Base-by-base conservation (phyloP, 2,329 filamentous ascomycete genomes). In the Diaporthe citrichinensis region DNA sequence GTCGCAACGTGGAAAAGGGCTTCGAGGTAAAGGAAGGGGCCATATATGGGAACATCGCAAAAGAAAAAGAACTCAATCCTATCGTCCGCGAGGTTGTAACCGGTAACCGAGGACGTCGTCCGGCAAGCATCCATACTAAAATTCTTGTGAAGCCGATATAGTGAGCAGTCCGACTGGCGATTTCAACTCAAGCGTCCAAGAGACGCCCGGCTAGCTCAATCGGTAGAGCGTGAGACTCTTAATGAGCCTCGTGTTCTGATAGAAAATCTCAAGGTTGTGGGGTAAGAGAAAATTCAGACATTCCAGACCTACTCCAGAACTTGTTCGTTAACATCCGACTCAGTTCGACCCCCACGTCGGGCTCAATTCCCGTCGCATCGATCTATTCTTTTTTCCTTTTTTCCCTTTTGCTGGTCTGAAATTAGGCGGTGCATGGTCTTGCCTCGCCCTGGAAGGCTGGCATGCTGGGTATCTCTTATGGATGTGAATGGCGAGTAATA, bases 181-280 rank as follows among this genome's bases (percentile, higher is more conserved):
- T 15, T 15, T 55, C 65, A 69, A 69, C 49, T 69, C 65, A 69
- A 62, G 73, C 73, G 75, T 46, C 73, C 67, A 15, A 12, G 28
- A 39, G 75, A 65, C 73, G 87, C 88, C 88, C 85, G 87, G 88
- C 87, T 92, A 91, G 90, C 90, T 91, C 90, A 91, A 91, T 91
- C 89, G 89, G 89, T 92, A 92, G 91, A 93, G 90, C 91, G 90
- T 92, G 88, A 92, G 91, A 92, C 91, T 92, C 91, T 90, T 90
- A 90, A 88, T 2, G 71, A 46, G 46, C 34, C 58, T 73, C 44
- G 25, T 44, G 34, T 73, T 73, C 71, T 73, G 58, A 44, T 3
- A 68, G 46, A 44, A 28, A 41, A 73, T 73, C 71, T 73, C 71
- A 73, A 73, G 71, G 71, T 73, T 73, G 71, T 73, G 71, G 71